Conservation (phyloP, 805 yeast genomes). For the Monosporozyma yasuniensis region DNA sequence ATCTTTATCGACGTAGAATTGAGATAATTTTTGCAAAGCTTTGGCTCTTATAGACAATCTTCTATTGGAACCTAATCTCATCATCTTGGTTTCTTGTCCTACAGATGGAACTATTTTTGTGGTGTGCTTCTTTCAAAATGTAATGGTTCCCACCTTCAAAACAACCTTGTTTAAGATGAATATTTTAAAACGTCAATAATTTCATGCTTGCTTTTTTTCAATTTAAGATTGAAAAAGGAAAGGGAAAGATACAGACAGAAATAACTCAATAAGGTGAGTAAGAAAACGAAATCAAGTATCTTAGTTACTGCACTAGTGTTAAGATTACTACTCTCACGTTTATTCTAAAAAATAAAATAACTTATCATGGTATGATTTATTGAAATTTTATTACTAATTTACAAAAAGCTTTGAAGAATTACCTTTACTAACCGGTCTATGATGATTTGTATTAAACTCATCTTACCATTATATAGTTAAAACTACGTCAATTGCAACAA, state of each 20-base stretch:
- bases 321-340: neutral
- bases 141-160: neutral
- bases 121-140: neutral
- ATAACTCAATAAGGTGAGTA: neutral
- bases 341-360: neutral
- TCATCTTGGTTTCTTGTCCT: neutral
- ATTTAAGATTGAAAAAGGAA: neutral
- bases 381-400: neutral
- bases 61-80: conserved; percentile 1
- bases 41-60: conserved; percentile 14
- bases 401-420: neutral
- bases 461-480: conserved; percentile 10
- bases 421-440: neutral
- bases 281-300: no score
- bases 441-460: neutral
- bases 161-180: neutral
- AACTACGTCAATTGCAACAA: conserved; percentile 21
- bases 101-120: neutral
- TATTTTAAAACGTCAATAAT: neutral
- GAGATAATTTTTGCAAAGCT: conserved; percentile 20
- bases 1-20: conserved; percentile 1
- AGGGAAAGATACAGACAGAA: neutral
- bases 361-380: neutral
- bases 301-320: neutral
- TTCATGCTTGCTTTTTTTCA: neutral